Base-by-base conservation (phyloP, 805 yeast genomes). In the Pichia gijzeniarum region DNA sequence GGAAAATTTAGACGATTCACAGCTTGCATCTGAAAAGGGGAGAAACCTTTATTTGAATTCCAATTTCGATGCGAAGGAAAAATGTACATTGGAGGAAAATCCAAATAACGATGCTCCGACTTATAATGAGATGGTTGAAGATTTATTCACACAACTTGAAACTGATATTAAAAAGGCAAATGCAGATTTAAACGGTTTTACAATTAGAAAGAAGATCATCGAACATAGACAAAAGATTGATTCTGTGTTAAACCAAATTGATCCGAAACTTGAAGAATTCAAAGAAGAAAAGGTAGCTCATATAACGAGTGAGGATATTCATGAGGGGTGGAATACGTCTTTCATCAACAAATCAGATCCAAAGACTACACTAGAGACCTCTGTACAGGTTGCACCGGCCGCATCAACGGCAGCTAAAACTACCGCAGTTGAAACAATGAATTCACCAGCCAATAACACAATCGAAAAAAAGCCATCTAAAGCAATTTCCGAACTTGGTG, bases 61-160 rank as follows among this genome's bases (percentile, higher is more conserved):
- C 1, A 66, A 73, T 17, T 85, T 82, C 57, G 89, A 83, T 59
- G 65, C 71, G 33, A 45, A 50, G 13, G 87, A 82, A 54, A 80
- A 72, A 57, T 79, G 84, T 47, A 46, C 43, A 1, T 33, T 64
- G 9, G 69, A 64, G 7, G 68, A 64, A 9, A 43, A 53, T n/a
- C 28, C 28, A 25, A 40, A 43, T 9, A 48, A 46, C 34, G 70
- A 69, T 21, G 63, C 73, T 3, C 77, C 89, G 19, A 76, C 89
- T 2, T 90, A 86, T 60, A 85, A 83, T 59, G 97, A 89, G 58
- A 90, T 91, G 97, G 79, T 91, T 41, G 95, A 85, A 61, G 95
- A 88, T 61, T 72, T 95, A 55, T 76, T 91, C 54, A 74, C 74
- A n/a, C 96, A 88, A 60, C 70, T 90, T 52, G 76, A 72, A 39